Percentiles rank a stretch among this genome's conserved stretches.
Evolutionary conservation across 2,329 filamentous ascomycete genomes (phyloP).

Genomic region (Sclerotinia trifoliorum): DNA sequence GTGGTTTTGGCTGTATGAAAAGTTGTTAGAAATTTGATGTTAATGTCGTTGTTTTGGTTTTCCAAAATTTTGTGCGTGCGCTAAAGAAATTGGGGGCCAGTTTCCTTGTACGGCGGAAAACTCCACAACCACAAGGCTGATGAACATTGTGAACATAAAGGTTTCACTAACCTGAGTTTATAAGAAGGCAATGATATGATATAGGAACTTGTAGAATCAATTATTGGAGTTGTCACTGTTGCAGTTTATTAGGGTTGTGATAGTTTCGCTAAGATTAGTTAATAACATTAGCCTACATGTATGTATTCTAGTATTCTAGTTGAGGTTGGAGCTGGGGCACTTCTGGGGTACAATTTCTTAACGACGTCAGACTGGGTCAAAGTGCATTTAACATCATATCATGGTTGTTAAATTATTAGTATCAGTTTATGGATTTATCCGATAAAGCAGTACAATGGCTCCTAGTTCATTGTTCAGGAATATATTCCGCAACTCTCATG

Average conservation of each 20-base stretch:
- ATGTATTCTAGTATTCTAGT: neutral
- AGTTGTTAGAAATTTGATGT: constrained; percentile 32
- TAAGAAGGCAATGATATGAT: constrained; percentile 23
- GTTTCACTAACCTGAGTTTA: constrained; percentile 28
- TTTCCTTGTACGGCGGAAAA: constrained; percentile 5
- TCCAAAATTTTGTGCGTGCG: constrained; percentile 36
- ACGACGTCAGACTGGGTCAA: constrained; percentile 16
- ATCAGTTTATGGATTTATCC: constrained; percentile 8
- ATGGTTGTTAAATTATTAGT: constrained; percentile 15
- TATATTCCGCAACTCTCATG: neutral
- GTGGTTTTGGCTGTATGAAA: constrained; percentile 40
- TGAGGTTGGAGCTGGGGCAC: neutral
- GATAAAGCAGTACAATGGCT: constrained; percentile 7
- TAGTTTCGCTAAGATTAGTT: constrained; percentile 33
- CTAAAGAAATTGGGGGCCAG: constrained; percentile 23
- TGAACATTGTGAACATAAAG: constrained; percentile 10
- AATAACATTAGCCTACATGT: constrained; percentile 1
- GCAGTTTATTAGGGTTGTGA: constrained; percentile 27
- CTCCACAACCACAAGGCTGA: constrained; percentile 12
- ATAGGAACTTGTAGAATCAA: constrained; percentile 12
- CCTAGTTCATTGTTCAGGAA: neutral
- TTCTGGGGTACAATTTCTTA: constrained; percentile 3
- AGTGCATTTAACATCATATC: neutral
- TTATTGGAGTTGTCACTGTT: constrained; percentile 21
- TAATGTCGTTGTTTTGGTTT: constrained; percentile 24